Percentiles rank a stretch among this genome's conserved stretches.
Evolutionary conservation across 768 basidiomycete genomes (phyloP).

Genomic region (Mycena galopus): DNA sequence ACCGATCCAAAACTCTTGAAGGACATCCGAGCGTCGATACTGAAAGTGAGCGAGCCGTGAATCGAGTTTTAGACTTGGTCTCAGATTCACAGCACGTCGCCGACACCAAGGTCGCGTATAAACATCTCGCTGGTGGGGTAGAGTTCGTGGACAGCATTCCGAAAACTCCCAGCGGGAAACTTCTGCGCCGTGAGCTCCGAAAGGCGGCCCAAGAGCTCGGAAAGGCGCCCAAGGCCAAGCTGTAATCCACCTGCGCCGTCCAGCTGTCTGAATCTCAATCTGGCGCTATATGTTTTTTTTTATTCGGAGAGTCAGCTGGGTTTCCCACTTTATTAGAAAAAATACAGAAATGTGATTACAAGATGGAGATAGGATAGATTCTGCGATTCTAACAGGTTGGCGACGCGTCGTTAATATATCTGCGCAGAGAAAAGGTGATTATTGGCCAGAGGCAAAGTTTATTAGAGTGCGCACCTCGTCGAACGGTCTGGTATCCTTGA

Average conservation of each 20-base stretch:
- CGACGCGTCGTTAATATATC: conserved; percentile 29
- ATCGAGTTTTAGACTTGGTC: not conserved
- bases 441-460: not conserved
- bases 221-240: conserved; percentile 28
- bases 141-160: conserved; percentile 59
- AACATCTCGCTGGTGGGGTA: conserved; percentile 60
- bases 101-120: conserved; percentile 55
- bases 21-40: conserved; percentile 60
- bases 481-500: conserved; percentile 94
- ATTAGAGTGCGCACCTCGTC: conserved; percentile 78
- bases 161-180: conserved; percentile 62
- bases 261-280: not conserved
- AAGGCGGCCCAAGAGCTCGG: conserved; percentile 33
- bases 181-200: conserved; percentile 52
- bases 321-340: conserved; percentile 3
- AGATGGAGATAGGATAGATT: not conserved
- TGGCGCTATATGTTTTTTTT: not conserved
- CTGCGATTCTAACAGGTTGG: not conserved
- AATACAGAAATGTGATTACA: conserved; percentile 23
- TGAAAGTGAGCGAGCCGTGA: conserved; percentile 16
- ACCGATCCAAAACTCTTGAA: conserved; percentile 41
- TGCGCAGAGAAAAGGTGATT: not conserved
- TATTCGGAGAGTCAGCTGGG: not conserved
- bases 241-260: not conserved
- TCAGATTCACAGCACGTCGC: conserved; percentile 48